Evolutionary conservation across 192 early-diverging fungal genomes (phyloP), one percentile per base, ranked within the genome.

Genomic region (Lobosporangium transversale): DNA sequence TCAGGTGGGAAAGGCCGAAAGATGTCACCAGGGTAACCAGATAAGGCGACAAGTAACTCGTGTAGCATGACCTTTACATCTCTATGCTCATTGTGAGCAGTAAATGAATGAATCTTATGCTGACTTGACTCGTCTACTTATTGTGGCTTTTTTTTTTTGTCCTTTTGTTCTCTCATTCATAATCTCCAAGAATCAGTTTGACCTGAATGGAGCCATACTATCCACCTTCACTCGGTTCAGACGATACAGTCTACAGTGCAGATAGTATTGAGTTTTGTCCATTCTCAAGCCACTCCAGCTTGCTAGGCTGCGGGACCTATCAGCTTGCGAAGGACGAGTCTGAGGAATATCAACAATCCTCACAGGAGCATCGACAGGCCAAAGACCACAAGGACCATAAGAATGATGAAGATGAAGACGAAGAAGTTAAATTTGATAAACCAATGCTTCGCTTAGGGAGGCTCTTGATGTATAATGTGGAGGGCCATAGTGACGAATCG

Each of bases 201-300:
- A 30, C 43, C 52, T 4, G 51, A 45, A 67, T 76, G 76, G 29
- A 44, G 1, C 52, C 55, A 57, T 62, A 63, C 40, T 53, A 31
- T 24, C 78, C 79, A 2, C 24, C 35, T 2, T 86, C 85, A 1
- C 53, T 91, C 17, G 75, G 67, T 14, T 87, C 86, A 11, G 79
- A 89, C 63, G 89, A 90, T 56, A 86, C 89, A 10, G 81, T 84
- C 18, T 91, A 88, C 63, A 89, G 89, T 53, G 87, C 92, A 2
- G 92, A 92, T 79, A 87, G 88, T 8, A 74, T 88, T 0, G 91
- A 93, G 84, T 93, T 92, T 56, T 88, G 79, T 66, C 91, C 91
- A 2, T 88, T 86, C 27, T 50, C 54, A 18, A 73, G 74, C 21
- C 54, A 81, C 53, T 36, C 53, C 8, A 57, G 85, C 20, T 82